These are phyloP conservation scores for Penicillium sp. DNA, from an alignment of 2,329 filamentous ascomycete species.

Conservation along the genomic window DNA sequence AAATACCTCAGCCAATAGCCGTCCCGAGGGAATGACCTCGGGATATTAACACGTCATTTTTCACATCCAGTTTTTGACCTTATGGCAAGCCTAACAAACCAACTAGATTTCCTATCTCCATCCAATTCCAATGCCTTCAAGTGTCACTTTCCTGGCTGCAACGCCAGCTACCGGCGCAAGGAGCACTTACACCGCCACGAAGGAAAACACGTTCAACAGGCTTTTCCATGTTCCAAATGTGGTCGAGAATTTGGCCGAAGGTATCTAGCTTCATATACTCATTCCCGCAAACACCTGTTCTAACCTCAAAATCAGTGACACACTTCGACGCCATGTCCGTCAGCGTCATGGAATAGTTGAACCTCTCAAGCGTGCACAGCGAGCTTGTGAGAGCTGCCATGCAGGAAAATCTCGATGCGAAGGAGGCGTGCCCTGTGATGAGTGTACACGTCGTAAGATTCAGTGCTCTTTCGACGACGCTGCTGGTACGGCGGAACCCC, in stretches of 20 bases:
- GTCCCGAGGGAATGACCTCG: background rate
- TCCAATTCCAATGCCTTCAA: background rate
- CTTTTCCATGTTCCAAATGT: constrained; percentile 17
- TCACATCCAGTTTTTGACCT: background rate
- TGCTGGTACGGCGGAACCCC: background rate
- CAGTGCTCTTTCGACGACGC: constrained; percentile 15
- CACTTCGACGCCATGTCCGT: constrained; percentile 27
- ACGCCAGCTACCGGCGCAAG: constrained; percentile 24
- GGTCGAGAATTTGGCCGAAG: constrained; percentile 16
- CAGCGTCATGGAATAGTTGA: constrained; percentile 16
- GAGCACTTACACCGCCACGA: constrained; percentile 27
- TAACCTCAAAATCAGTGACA: constrained; percentile 20
- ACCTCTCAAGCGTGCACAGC: constrained; percentile 4
- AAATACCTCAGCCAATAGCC: background rate
- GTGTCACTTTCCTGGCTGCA: constrained; percentile 15
- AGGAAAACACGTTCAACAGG: constrained; percentile 16
- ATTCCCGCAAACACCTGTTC: background rate
- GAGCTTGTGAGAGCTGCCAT: constrained; percentile 23
- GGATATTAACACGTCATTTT: background rate
- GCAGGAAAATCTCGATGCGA: constrained; percentile 18
- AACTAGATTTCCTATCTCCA: background rate
- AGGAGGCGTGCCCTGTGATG: constrained; percentile 18
- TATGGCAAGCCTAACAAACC: background rate
- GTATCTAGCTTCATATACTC: constrained; percentile 7
- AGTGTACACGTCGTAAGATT: constrained; percentile 17